Base-by-base conservation (phyloP, 208 protist genomes). In the Leptomonas pyrrhocoris region DNA sequence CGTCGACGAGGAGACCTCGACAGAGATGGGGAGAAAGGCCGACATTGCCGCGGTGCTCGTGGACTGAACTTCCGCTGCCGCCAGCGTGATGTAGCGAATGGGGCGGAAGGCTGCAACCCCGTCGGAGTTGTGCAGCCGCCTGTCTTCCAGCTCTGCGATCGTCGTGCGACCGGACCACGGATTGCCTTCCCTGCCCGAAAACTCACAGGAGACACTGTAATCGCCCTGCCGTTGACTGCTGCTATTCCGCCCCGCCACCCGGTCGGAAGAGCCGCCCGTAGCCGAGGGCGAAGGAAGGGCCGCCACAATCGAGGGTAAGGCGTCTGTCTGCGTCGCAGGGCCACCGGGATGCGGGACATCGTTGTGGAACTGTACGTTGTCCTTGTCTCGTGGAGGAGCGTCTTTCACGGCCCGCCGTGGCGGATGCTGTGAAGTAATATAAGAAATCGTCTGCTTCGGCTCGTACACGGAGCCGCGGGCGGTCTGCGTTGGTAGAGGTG, bases 31-130 rank as follows among this genome's bases (percentile, higher is more conserved):
- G 9, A 38, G 34, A 38, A 38, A 38, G 34, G 7, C 3, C 34
- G 34, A 38, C 9, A 9, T 12, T 13, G 23, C 38, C 2, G n/a
- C 19, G 4, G 5, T 48, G 16, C 16, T 21, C 7, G 13, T 31
- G 1, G 38, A 31, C 27, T 38, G 54, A 25, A 15, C 1, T 13
- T 58, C 54, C 23, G 54, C 31, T 4, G 21, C 21, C 5, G 54
- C 54, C 3, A 58, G 54, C 2, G 28, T 43, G 28, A 5, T 13
- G 54, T 58, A 58, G 31, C 31, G 21, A 28, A 34, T 16, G 4
- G 69, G 59, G 3, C 69, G 62, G 18, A 67, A 68, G 43, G 36
- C 59, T 1, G 61, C 69, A 6, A 68, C 69, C 28, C 69, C 69
- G 42, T 48, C 34, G 8, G 34, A 15, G 53, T 21, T 34, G 21